phyloP scores from a whole-genome alignment of 306 rosid species.

The Hippophae tibetana region DNA sequence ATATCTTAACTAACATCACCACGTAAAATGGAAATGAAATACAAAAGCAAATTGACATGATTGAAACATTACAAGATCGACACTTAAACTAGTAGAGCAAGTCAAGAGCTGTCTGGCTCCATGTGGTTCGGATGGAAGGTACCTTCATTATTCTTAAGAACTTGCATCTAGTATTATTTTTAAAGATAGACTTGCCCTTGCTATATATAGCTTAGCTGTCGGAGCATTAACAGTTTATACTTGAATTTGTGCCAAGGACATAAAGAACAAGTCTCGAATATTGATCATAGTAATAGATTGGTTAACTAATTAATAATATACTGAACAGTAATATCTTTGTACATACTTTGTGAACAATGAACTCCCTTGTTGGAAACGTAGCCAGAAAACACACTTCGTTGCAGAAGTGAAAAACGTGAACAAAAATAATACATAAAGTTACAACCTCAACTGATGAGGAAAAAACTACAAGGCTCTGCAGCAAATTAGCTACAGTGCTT shows the following conservation, averaged over 20 bases:
- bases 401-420: constrained; percentile 18
- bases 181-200: too few species aligned
- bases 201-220: too few species aligned
- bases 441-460: constrained; percentile 26
- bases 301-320: not conserved
- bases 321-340: not conserved
- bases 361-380: constrained; percentile 24
- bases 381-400: too few species aligned
- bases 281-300: too few species aligned
- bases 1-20: not conserved
- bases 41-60: not conserved
- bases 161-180: constrained; percentile 24
- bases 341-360: constrained; percentile 18
- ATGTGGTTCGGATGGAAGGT: constrained; percentile 48
- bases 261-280: too few species aligned
- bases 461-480: constrained; percentile 26
- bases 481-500: not conserved
- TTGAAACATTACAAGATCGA: not conserved
- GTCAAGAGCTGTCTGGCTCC: constrained; percentile 38
- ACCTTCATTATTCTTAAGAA: constrained; percentile 60
- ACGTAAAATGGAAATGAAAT: not conserved
- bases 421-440: constrained; percentile 3
- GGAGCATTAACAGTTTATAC: too few species aligned
- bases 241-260: too few species aligned
- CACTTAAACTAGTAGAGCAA: not conserved